A percentile compares a stretch with the other conserved stretches of the same genome.
phyloP scores from a whole-genome alignment of 179 eudicot species.

The Silene coronaria region DNA sequence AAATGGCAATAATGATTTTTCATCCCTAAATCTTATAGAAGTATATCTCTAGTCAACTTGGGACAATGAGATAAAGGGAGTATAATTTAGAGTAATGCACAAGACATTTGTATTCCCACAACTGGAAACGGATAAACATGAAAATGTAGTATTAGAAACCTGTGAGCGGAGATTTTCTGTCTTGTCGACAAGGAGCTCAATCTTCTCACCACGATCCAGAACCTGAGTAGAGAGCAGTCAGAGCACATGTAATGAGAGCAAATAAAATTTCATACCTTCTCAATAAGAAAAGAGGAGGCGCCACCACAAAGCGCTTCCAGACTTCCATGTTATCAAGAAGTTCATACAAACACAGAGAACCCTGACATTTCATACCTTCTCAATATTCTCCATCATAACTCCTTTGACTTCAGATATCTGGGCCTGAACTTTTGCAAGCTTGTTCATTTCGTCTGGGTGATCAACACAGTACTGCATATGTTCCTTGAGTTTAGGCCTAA shows the following conservation, averaged over 20 bases:
- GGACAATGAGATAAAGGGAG: too few species aligned
- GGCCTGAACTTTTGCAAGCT: slow-evolving; percentile 36
- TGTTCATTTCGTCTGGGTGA: slow-evolving; percentile 36
- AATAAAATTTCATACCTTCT: too few species aligned
- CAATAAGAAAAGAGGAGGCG: background rate
- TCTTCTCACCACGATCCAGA: slow-evolving; percentile 6
- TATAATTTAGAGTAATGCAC: too few species aligned
- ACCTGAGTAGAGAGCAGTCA: background rate
- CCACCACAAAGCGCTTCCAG: background rate
- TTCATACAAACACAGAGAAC: slow-evolving; percentile 17
- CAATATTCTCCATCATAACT: slow-evolving; percentile 40
- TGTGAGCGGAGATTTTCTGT: slow-evolving; percentile 45
- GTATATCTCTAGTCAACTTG: too few species aligned
- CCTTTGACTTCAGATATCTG: slow-evolving; percentile 39
- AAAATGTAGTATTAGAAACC: slow-evolving; percentile 21
- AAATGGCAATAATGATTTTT: too few species aligned
- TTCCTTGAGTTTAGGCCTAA: slow-evolving; percentile 33
- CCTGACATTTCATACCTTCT: slow-evolving; percentile 28
- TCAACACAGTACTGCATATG: slow-evolving; percentile 37
- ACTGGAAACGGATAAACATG: background rate
- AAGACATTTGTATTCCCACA: too few species aligned
- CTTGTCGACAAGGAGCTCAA: slow-evolving; percentile 28
- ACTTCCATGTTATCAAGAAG: background rate
- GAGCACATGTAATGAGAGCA: background rate
- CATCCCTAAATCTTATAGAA: too few species aligned